phyloP scores from a whole-genome alignment of 2,329 filamentous ascomycete species.

The Penicillium sp. region DNA sequence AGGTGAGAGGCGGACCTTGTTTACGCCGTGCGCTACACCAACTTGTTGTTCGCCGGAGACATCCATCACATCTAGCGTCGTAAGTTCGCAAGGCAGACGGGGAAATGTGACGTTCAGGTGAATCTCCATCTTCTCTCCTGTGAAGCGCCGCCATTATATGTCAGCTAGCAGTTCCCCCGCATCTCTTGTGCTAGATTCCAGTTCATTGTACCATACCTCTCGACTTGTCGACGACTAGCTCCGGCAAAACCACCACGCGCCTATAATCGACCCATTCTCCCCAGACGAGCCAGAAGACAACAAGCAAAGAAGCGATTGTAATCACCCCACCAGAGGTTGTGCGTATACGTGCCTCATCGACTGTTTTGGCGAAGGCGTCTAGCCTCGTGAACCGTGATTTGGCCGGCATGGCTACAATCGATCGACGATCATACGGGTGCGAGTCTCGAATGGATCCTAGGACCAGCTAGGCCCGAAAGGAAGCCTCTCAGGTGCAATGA shows the following conservation, averaged over 20 bases:
- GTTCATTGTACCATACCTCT: conserved; percentile 64
- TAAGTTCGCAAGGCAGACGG: conserved; percentile 87
- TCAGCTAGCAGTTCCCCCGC: conserved; percentile 20
- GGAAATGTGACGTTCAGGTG: conserved; percentile 97
- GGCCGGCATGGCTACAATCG: conserved; percentile 68
- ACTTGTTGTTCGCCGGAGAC: conserved; percentile 96
- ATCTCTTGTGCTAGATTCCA: neutral
- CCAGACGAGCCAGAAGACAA: conserved; percentile 87
- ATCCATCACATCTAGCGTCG: conserved; percentile 99
- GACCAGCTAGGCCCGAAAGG: conserved; percentile 23
- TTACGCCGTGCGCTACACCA: conserved; percentile 89
- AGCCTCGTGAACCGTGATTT: conserved; percentile 96
- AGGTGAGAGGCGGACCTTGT: conserved; percentile 81
- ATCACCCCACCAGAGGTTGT: conserved; percentile 95
- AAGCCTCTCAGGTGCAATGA: conserved; percentile 13
- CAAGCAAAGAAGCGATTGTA: conserved; percentile 85
- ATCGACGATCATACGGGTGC: conserved; percentile 35
- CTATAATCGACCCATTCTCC: conserved; percentile 97
- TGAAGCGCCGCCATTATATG: conserved; percentile 19
- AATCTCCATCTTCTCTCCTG: conserved; percentile 98
- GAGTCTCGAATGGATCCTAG: conserved; percentile 19
- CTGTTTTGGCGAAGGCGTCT: conserved; percentile 98
- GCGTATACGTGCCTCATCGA: conserved; percentile 94
- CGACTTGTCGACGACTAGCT: conserved; percentile 95
- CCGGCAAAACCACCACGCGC: conserved; percentile 82